Conservation (phyloP, 2,329 filamentous ascomycete genomes). For the Pyrenophora teres region DNA sequence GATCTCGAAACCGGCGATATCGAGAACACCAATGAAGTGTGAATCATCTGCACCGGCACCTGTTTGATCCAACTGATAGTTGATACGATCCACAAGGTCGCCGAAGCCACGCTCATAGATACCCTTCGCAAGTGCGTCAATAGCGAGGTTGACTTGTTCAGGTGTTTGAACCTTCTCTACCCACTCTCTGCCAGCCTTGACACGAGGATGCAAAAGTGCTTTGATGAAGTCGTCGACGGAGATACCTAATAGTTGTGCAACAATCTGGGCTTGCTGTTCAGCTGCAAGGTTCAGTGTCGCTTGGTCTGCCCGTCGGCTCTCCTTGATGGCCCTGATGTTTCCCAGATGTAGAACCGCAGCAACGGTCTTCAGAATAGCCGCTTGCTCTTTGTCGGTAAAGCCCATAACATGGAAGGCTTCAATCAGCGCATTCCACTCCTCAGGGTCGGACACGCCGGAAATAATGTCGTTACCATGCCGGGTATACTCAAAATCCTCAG, state of each 20-base stretch:
- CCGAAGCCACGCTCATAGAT: constrained; percentile 97
- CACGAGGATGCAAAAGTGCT: constrained; percentile 85
- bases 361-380: constrained; percentile 81
- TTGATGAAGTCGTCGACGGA: constrained; percentile 83
- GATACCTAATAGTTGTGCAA: constrained; percentile 85
- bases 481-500: constrained; percentile 91
- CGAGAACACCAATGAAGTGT: constrained; percentile 94
- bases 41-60: constrained; percentile 84
- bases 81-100: constrained; percentile 89
- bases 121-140: constrained; percentile 93
- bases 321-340: constrained; percentile 87
- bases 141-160: constrained; percentile 86
- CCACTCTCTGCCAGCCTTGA: constrained; percentile 96
- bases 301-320: constrained; percentile 89
- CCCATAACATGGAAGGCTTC: constrained; percentile 96
- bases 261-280: constrained; percentile 73
- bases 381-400: constrained; percentile 83
- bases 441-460: constrained; percentile 82
- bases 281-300: constrained; percentile 79
- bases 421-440: constrained; percentile 87
- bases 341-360: constrained; percentile 92
- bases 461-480: constrained; percentile 90
- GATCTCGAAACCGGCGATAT: constrained; percentile 99
- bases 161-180: constrained; percentile 98
- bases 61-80: constrained; percentile 85